Conservation (phyloP, 345 rosid genomes). For the Acer negundo region DNA sequence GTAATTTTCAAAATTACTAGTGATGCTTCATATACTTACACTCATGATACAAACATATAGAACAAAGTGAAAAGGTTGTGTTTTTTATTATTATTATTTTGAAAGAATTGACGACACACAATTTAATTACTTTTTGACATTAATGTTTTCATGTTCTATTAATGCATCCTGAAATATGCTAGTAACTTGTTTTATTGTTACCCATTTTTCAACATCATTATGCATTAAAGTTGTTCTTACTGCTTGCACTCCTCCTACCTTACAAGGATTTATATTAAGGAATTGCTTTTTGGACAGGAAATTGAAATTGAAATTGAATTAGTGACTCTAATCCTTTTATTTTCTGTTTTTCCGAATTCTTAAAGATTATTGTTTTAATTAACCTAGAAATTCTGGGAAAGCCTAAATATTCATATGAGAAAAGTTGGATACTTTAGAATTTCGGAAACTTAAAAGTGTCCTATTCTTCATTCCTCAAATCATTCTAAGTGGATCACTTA, state of each 20-base stretch:
- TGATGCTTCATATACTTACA: too few relatives aligned
- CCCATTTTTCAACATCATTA: not conserved
- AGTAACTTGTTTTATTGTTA: not conserved
- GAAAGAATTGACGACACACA: not conserved
- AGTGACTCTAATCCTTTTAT: not conserved
- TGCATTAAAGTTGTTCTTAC: not conserved
- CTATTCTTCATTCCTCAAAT: not conserved
- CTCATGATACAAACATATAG: not conserved
- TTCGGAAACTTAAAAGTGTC: not conserved
- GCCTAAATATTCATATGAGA: not conserved
- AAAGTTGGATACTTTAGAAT: not conserved
- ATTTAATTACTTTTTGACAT: not conserved
- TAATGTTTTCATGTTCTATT: not conserved
- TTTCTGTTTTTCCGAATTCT: not conserved
- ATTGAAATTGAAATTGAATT: not conserved
- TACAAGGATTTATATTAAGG: not conserved
- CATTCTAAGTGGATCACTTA: slow-evolving; percentile 1
- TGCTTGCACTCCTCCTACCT: slow-evolving; percentile 4
- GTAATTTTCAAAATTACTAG: not conserved
- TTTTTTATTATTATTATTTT: not conserved
- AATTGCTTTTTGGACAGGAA: not conserved
- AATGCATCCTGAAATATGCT: not conserved
- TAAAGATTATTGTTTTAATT: not conserved
- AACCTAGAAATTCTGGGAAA: not conserved
- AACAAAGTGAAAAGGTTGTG: not conserved